Percentiles rank a stretch among this genome's conserved stretches.
Evolutionary conservation across 2,329 filamentous ascomycete genomes (phyloP).

Genomic region (Diaporthe sp.): DNA sequence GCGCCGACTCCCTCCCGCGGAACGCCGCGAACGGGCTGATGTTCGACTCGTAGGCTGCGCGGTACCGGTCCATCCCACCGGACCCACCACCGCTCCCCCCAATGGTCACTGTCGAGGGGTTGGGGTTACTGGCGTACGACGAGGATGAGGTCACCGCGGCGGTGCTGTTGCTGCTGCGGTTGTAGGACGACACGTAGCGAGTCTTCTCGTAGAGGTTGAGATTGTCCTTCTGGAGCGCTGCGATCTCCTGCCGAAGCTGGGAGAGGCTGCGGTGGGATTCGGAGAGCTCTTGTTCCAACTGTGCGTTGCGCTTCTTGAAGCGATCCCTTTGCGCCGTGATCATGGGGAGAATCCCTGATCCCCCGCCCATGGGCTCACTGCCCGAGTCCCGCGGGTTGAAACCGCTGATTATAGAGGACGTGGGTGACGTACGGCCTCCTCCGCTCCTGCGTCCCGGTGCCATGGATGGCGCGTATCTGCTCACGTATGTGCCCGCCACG

Average conservation of each 20-base stretch:
- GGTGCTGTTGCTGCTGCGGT: constrained; percentile 74
- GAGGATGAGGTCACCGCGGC: constrained; percentile 66
- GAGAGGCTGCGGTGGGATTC: constrained; percentile 87
- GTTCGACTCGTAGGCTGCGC: constrained; percentile 93
- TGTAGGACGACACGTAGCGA: constrained; percentile 95
- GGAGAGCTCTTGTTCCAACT: constrained; percentile 91
- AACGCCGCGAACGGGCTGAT: constrained; percentile 97
- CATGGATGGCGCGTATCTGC: constrained; percentile 78
- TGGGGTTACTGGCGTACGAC: constrained; percentile 76
- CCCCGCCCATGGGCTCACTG: constrained; percentile 77
- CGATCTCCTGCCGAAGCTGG: constrained; percentile 89
- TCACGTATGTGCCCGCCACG: constrained; percentile 91
- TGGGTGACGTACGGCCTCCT: constrained; percentile 80
- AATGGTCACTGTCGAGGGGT: constrained; percentile 78
- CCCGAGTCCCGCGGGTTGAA: constrained; percentile 78
- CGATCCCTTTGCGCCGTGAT: constrained; percentile 97
- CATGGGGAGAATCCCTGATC: constrained; percentile 95
- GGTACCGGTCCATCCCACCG: constrained; percentile 79
- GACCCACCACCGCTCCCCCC: constrained; percentile 70
- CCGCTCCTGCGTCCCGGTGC: constrained; percentile 72
- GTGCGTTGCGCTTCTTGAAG: constrained; percentile 95
- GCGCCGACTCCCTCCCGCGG: constrained; percentile 89
- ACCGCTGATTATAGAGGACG: constrained; percentile 98
- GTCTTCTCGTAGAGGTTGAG: constrained; percentile 97
- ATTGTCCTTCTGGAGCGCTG: constrained; percentile 95